A percentile compares a stretch with the other conserved stretches of the same genome.
Evolutionary conservation across 2,329 filamentous ascomycete species (phyloP).

Genomic region (Xylariaceae sp.): DNA sequence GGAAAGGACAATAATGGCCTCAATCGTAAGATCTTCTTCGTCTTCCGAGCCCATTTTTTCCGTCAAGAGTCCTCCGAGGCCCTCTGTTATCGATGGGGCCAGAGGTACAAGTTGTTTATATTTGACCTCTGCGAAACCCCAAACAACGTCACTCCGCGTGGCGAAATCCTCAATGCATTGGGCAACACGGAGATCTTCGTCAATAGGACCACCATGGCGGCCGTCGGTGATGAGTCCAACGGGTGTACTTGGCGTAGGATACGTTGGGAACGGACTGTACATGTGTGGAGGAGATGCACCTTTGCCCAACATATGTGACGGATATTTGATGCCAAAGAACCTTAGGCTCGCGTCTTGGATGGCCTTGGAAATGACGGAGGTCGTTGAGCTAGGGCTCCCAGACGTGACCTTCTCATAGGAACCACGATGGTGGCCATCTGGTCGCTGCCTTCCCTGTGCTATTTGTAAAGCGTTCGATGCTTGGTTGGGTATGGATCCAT

Average conservation of each 20-base stretch:
- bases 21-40: conserved; percentile 73
- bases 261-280: conserved; percentile 78
- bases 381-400: conserved; percentile 64
- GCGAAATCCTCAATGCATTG: conserved; percentile 87
- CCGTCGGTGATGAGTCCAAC: conserved; percentile 63
- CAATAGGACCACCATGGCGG: conserved; percentile 54
- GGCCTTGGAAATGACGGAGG: conserved; percentile 89
- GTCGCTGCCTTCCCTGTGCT: conserved; percentile 57
- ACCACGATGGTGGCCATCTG: conserved; percentile 66
- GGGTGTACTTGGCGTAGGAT: conserved; percentile 62
- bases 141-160: conserved; percentile 90
- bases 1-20: conserved; percentile 79
- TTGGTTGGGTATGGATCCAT: conserved; percentile 63
- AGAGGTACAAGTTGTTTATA: conserved; percentile 94
- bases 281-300: conserved; percentile 67
- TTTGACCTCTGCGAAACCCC: conserved; percentile 96
- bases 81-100: conserved; percentile 70
- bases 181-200: conserved; percentile 75
- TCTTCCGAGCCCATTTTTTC: conserved; percentile 55
- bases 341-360: conserved; percentile 85
- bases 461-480: conserved; percentile 70
- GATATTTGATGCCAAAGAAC: conserved; percentile 65
- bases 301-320: conserved; percentile 55
- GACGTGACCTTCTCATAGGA: conserved; percentile 77
- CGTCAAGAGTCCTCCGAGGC: conserved; percentile 56